Evolutionary conservation across 441 rosid genomes (phyloP).

Genomic region (Geranium incanum): DNA sequence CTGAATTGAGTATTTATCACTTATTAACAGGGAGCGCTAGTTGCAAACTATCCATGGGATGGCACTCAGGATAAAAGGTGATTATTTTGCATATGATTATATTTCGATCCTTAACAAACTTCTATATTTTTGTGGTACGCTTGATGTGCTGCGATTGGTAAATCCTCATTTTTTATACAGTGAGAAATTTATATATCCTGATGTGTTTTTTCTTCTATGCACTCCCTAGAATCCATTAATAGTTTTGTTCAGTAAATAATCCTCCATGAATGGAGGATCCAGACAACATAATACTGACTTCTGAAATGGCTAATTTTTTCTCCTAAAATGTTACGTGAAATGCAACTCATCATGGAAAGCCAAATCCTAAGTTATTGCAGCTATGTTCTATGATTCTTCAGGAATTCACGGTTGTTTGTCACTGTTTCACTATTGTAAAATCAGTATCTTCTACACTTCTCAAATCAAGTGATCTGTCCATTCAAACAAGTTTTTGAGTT

Average conservation of each 20-base stretch:
- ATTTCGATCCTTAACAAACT: neutral
- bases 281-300: neutral
- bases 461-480: neutral
- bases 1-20: constrained; percentile 14
- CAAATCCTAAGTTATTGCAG: neutral
- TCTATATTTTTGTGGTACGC: neutral
- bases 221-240: neutral
- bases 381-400: neutral
- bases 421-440: neutral
- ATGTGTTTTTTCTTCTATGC: neutral
- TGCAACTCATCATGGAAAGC: neutral
- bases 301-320: constrained; percentile 1
- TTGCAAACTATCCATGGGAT: constrained; percentile 99
- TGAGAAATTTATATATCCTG: neutral
- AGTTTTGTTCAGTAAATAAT: neutral
- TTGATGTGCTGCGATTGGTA: neutral
- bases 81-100: constrained; percentile 9
- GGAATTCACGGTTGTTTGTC: neutral
- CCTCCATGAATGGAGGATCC: constrained; percentile 7
- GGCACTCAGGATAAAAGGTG: constrained; percentile 76
- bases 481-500: neutral
- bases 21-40: constrained; percentile 79
- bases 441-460: no score
- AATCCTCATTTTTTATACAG: neutral
- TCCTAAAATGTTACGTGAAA: neutral